A percentile compares a stretch with the other conserved stretches of the same genome.
Evolutionary conservation across 805 yeast genomes (phyloP).

Genomic region (Barnettozyma botsteinii): DNA sequence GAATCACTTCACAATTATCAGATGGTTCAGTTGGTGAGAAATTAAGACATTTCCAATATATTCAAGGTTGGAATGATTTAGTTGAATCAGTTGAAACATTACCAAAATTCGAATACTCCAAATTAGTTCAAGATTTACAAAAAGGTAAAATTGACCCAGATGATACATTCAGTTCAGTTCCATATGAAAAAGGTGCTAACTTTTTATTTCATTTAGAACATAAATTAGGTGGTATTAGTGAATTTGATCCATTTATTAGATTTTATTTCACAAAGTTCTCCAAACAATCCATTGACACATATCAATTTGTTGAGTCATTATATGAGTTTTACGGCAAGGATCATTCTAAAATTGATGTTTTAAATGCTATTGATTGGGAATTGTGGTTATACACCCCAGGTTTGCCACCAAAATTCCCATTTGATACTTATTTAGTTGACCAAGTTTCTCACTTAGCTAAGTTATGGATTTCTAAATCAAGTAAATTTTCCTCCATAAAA

Average conservation of each 20-base stretch:
- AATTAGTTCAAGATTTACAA: slow-evolving; percentile 65
- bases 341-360: slow-evolving; percentile 38
- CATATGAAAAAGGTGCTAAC: slow-evolving; percentile 87
- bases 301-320: slow-evolving; percentile 70
- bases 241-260: slow-evolving; percentile 76
- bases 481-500: slow-evolving; percentile 7
- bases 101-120: slow-evolving; percentile 52
- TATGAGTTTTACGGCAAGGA: slow-evolving; percentile 52
- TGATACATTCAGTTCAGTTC: slow-evolving; percentile 81
- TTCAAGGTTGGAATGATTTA: slow-evolving; percentile 85
- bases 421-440: slow-evolving; percentile 75
- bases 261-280: slow-evolving; percentile 67
- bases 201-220: slow-evolving; percentile 71
- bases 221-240: slow-evolving; percentile 54
- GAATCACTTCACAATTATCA: slow-evolving; percentile 42
- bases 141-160: slow-evolving; percentile 71
- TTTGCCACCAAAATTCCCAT: slow-evolving; percentile 81
- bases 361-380: slow-evolving; percentile 78
- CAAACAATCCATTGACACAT: slow-evolving; percentile 71
- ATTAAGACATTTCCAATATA: slow-evolving; percentile 72
- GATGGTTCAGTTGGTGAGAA: slow-evolving; percentile 66
- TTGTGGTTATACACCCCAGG: slow-evolving; percentile 80
- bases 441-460: slow-evolving; percentile 60
- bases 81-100: slow-evolving; percentile 60
- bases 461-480: slow-evolving; percentile 43